These are phyloP conservation scores for Fragilaria radians DNA, from an alignment of 108 stramenopile species.

Conservation along the genomic window DNA sequence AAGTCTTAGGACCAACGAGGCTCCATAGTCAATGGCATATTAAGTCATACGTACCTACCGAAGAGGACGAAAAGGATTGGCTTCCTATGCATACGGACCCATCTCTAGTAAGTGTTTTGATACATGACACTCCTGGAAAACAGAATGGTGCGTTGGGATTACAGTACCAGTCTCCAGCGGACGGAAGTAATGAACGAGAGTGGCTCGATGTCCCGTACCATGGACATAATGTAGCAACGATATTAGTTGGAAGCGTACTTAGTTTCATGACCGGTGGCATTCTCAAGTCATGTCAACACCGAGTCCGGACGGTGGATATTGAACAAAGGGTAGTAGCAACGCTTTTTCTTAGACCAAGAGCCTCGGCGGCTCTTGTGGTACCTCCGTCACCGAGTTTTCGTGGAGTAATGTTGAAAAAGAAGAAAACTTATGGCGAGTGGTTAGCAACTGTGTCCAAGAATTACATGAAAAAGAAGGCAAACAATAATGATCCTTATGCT, in stretches of 20 bases:
- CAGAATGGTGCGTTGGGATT: slow-evolving; percentile 45
- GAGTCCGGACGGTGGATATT: slow-evolving; percentile 34
- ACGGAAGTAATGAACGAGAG: background rate
- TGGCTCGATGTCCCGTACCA: slow-evolving; percentile 56
- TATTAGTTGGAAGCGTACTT: slow-evolving; percentile 71
- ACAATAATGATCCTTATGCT: slow-evolving; percentile 3
- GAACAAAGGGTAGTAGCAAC: slow-evolving; percentile 45
- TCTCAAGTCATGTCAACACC: slow-evolving; percentile 59
- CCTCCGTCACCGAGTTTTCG: slow-evolving; percentile 30
- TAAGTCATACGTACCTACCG: slow-evolving; percentile 46
- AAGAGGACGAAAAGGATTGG: slow-evolving; percentile 24
- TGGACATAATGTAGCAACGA: slow-evolving; percentile 63
- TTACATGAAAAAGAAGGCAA: slow-evolving; percentile 16
- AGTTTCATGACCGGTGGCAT: slow-evolving; percentile 46
- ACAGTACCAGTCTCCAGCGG: slow-evolving; percentile 25
- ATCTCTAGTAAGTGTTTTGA: slow-evolving; percentile 68
- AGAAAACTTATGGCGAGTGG: slow-evolving; percentile 23
- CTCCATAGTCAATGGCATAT: slow-evolving; percentile 76
- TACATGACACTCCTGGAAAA: slow-evolving; percentile 44
- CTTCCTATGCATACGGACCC: slow-evolving; percentile 83
- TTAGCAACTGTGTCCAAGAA: slow-evolving; percentile 23
- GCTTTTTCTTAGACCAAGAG: slow-evolving; percentile 67
- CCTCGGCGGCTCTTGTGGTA: slow-evolving; percentile 30
- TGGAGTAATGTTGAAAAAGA: slow-evolving; percentile 8
- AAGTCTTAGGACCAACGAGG: slow-evolving; percentile 47